Base-by-base conservation (phyloP, 2,329 filamentous ascomycete species). In the Alternaria brassicae region DNA sequence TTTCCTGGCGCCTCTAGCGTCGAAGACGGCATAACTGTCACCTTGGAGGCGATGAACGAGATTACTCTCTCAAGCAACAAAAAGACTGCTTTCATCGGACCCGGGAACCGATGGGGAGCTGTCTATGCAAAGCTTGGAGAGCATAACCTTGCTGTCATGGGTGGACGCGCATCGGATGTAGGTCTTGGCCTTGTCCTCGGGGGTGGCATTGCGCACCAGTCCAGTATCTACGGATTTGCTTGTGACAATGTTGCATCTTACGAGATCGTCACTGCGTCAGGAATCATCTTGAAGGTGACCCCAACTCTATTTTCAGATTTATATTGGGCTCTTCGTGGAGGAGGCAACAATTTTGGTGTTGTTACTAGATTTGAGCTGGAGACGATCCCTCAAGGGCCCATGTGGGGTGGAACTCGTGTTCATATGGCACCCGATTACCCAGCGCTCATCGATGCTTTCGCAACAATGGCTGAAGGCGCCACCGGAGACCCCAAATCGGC, bases 1-100 rank as follows among this genome's bases (percentile, higher is more conserved):
- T 74, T 73, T 65, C 68, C 71, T 0, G 78, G 77, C 13, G 71
- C 75, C 5, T 77, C 76, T 39, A 79, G 77, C 56, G 77, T 80
- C 30, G 67, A 75, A 1, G 64, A 67, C 41, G 81, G 80, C 3
- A 73, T 82, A 6, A 79, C 78, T 1, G 72, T 82, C 52, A 78
- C 80, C 52, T 68, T 82, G 34, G 68, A 67, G 17, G 41, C 56
- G 12, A 56, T 77, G 50, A 69, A 71, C 41, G 34, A 55, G 1
- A 62, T 76, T 27, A 48, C 53, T 2, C 57, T 74, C 10, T 62
- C 52, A 4, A 48, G 45, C 23, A 66, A 72, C 50, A 59, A 66
- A 25, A 63, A 45, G 9, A 63, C 65, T 13, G 71, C 65, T 8
- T 60, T 44, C 7, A 53, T 77, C 19, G 72, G 72, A 2, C 39